Percentiles rank a stretch among this genome's conserved stretches.
Evolutionary conservation across 352 stramenopile species (phyloP).

Genomic region (Halophytophthora batemanensis): DNA sequence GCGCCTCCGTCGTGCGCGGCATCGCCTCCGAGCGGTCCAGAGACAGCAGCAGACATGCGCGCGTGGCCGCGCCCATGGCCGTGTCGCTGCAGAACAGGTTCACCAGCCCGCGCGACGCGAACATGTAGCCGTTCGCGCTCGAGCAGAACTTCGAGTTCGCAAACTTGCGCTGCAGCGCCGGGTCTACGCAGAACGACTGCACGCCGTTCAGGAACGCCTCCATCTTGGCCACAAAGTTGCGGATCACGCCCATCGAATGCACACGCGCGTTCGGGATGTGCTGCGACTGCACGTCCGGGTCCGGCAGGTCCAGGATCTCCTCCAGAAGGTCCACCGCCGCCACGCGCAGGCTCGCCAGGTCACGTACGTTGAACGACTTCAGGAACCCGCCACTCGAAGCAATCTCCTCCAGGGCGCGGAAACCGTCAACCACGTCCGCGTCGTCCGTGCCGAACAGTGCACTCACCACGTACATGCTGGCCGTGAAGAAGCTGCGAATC

Average conservation of each 20-base stretch:
- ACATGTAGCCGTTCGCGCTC: conserved; percentile 63
- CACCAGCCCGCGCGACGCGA: conserved; percentile 57
- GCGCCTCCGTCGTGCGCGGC: conserved; percentile 54
- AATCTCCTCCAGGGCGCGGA: conserved; percentile 76
- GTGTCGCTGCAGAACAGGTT: conserved; percentile 74
- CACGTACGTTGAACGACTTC: conserved; percentile 70
- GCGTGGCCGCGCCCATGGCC: conserved; percentile 69
- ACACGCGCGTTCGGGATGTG: conserved; percentile 61
- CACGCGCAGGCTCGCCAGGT: conserved; percentile 57
- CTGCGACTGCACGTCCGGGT: conserved; percentile 69
- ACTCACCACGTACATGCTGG: conserved; percentile 69
- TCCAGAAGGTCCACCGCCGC: conserved; percentile 74
- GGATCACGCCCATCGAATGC: conserved; percentile 80
- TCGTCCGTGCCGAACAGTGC: conserved; percentile 77
- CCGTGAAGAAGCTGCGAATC: conserved; percentile 82
- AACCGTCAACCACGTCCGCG: conserved; percentile 73
- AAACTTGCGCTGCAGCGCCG: conserved; percentile 65
- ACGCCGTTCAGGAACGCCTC: conserved; percentile 66
- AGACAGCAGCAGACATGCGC: conserved; percentile 61
- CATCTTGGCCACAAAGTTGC: conserved; percentile 89
- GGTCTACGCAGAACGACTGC: conserved; percentile 67
- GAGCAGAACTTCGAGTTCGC: conserved; percentile 75
- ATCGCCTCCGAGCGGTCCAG: conserved; percentile 67
- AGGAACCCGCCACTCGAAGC: conserved; percentile 63
- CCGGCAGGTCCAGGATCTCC: conserved; percentile 76